Evolutionary conservation across 805 yeast genomes (phyloP), one percentile per base, ranked within the genome.

Genomic region (Priceomyces medius): DNA sequence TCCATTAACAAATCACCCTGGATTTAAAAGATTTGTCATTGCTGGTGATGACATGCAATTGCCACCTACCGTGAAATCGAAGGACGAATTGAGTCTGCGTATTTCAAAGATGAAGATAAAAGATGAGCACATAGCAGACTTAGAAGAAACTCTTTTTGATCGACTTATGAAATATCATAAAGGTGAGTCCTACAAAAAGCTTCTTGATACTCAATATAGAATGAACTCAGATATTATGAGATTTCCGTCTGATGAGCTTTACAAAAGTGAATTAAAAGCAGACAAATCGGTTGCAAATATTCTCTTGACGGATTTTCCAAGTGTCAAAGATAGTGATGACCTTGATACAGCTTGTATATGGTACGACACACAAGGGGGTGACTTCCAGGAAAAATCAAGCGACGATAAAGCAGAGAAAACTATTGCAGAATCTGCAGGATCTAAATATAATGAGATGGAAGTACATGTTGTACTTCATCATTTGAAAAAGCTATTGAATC

Each of bases 31-130:
- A 40, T 59, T 91, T 18, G 77, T 91, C 1, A 73, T 91, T 18
- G 97, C 98, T 0, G 99, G 99, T 39, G 99, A 91, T 58, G 85
- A 90, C 55, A 80, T 80, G 64, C 99, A 91, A 61, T 68, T 91
- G 23, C 91, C 98, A 0, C 97, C 99, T 2, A 88, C 96, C 0
- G 76, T 91, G 12, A 89, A 89, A 54, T 71, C 84, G 0, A 51
- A 52, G 14, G 63, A 59, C 31, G 59, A 55, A 16, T 55, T 53
- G 3, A 49, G 21, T 7, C 20, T 27, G 14, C 39, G 44, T 13
- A 33, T 43, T 13, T 20, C 39, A 17, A 40, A 42, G 14, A 47
- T 54, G 12, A 50, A 45, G 64, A 64, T 40, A 62, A 71, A 37
- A 38, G 73, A 50, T 48, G 55, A 4, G 20, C 59, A 64, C 4